A percentile compares a stretch with the other conserved stretches of the same genome.
Conservation (phyloP, 140 eudicot genomes). For the Anethum foeniculum region DNA sequence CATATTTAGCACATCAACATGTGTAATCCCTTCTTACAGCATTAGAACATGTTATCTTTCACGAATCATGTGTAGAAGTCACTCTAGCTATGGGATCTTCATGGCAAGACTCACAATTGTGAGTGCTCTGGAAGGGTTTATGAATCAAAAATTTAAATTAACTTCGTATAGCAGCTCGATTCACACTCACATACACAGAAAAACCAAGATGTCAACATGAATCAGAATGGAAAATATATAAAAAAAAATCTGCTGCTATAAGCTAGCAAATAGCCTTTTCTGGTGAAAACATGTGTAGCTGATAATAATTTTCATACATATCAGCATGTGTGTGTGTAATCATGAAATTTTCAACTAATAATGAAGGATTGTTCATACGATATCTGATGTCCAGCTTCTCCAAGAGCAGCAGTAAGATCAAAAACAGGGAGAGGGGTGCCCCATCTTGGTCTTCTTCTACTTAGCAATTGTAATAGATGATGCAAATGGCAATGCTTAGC, state of each 20-base stretch:
- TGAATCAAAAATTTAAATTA: background rate
- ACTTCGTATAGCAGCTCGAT: background rate
- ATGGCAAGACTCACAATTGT: background rate
- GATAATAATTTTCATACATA: background rate
- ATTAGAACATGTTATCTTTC: background rate
- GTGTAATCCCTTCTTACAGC: background rate
- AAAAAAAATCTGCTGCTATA: background rate
- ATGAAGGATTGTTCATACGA: constrained; percentile 45
- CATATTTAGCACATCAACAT: background rate
- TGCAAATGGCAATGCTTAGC: constrained; percentile 72
- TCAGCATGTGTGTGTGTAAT: background rate
- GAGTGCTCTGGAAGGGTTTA: background rate
- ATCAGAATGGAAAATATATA: background rate
- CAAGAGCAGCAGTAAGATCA: constrained; percentile 62
- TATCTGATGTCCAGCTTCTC: constrained; percentile 46
- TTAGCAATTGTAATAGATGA: constrained; percentile 44
- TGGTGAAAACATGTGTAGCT: background rate
- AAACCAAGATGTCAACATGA: background rate
- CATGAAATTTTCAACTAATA: background rate
- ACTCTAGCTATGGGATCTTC: constrained; percentile 2
- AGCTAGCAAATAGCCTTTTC: background rate
- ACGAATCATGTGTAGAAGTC: background rate
- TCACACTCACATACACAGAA: background rate
- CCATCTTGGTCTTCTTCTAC: constrained; percentile 60
- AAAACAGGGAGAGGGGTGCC: constrained; percentile 48